Evolutionary conservation across 345 rosid species (phyloP), one percentile per base, ranked within the genome.

Genomic region (Angophora floribunda): DNA sequence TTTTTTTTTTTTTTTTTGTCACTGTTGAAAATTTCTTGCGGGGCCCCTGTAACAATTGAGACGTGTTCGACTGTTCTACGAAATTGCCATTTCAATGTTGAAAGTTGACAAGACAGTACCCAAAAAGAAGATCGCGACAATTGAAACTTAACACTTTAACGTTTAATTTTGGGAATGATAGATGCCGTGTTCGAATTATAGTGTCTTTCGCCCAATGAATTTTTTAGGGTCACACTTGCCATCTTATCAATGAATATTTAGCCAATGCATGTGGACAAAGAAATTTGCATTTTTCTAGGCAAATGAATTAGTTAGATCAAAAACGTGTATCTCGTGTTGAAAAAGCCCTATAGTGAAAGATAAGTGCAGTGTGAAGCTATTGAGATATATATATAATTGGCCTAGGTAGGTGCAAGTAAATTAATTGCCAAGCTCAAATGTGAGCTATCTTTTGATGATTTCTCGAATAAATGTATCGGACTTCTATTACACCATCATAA

Each of bases 91-190:
- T 28, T 63, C 36, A 28, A 63, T 17, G 75, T 63, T 63, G 32
- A 13, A 63, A 63, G 36, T 63, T n/a, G 36, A 3, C 70, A 6
- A 24, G n/a, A n/a, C n/a, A n/a, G n/a, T n/a, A 63, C 4, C n/a
- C 0, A 6, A 13, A n/a, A n/a, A n/a, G 12, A 9, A 63, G 70
- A 63, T 4, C 0, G 9, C 70, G 28, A 6, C 65, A 26, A n/a
- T 17, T 13, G 70, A 12, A n/a, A 3, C 30, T 13, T 28, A n/a
- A 28, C 9, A 63, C 75, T 9, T n/a, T 63, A 28, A 63, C 75
- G 36, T 28, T 13, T 63, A 36, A 63, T 63, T 1, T 63, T 63
- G 16, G 17, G 61, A 55, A 26, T 3, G 75, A n/a, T 13, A 63
- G 32, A 13, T n/a, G 30, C 6, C 30, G 14, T n/a, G 36, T n/a